Percentiles rank a stretch among this genome's conserved stretches.
Evolutionary conservation across 805 yeast species (phyloP).

Genomic region (Wickerhamiella cacticola): DNA sequence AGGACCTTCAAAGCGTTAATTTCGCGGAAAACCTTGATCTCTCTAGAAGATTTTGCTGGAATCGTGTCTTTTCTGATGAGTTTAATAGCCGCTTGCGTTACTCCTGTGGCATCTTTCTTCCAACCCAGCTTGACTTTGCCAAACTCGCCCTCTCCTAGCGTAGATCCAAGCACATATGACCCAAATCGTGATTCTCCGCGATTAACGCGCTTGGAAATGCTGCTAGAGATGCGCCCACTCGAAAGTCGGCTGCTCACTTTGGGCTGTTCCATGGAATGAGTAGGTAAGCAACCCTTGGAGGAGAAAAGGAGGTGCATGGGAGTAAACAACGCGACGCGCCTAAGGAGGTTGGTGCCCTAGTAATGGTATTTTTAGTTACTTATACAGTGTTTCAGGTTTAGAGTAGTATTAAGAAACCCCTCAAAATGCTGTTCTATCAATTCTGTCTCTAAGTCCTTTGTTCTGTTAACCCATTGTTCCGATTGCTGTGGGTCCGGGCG

Average conservation of each 20-base stretch:
- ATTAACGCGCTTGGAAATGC: constrained; percentile 23
- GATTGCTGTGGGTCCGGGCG: neutral
- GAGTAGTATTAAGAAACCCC: too few species aligned
- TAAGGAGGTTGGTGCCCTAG: neutral
- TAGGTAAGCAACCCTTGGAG: neutral
- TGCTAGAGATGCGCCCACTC: constrained; percentile 23
- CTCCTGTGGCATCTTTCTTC: constrained; percentile 63
- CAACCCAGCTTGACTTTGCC: constrained; percentile 96
- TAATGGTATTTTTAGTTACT: neutral
- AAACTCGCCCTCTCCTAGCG: constrained; percentile 95
- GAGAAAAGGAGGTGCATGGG: constrained; percentile 3
- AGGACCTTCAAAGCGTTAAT: constrained; percentile 70
- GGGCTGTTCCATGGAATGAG: constrained; percentile 17
- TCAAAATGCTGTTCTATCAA: too few species aligned
- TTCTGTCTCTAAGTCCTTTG: too few species aligned
- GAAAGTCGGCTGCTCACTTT: constrained; percentile 24
- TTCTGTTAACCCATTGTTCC: too few species aligned
- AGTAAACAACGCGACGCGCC: constrained; percentile 8
- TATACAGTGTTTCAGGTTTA: neutral
- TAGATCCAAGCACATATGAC: constrained; percentile 77
- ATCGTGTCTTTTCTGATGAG: constrained; percentile 79
- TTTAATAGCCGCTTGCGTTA: constrained; percentile 75
- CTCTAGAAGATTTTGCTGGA: constrained; percentile 75
- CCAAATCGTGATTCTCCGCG: constrained; percentile 52
- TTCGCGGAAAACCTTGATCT: constrained; percentile 82